These are phyloP conservation scores for Miscanthus lutarioriparius DNA, from an alignment of 176 grass and related monocot species.

Conservation along the genomic window DNA sequence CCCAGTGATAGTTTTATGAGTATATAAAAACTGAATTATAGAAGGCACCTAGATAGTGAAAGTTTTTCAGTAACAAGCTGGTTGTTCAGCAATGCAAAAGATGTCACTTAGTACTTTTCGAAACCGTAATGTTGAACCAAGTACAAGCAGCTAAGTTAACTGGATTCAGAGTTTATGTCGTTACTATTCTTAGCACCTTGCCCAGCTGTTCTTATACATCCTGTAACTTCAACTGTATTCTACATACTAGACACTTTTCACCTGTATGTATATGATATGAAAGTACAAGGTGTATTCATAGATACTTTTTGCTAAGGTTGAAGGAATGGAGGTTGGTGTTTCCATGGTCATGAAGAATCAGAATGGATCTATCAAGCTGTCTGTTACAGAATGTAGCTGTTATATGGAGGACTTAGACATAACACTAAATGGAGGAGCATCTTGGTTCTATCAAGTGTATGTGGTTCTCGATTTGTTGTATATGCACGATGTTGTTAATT, in stretches of 20 bases:
- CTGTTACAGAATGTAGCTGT: slow-evolving; percentile 66
- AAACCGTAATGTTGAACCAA: neutral
- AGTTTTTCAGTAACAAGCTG: slow-evolving; percentile 7
- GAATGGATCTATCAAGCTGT: slow-evolving; percentile 81
- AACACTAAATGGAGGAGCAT: slow-evolving; percentile 70
- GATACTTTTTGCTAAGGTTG: slow-evolving; percentile 67
- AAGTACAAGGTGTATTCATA: slow-evolving; percentile 36
- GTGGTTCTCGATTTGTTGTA: slow-evolving; percentile 15
- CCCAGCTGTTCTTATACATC: neutral
- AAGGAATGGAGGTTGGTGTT: slow-evolving; percentile 88
- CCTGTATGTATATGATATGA: slow-evolving; percentile 22
- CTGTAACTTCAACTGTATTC: neutral
- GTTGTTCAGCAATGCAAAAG: neutral
- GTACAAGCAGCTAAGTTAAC: neutral
- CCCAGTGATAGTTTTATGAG: neutral
- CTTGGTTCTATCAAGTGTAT: slow-evolving; percentile 99
- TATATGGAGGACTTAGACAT: slow-evolving; percentile 75
- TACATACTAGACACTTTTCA: slow-evolving; percentile 15
- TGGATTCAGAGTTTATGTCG: neutral
- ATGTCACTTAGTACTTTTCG: neutral
- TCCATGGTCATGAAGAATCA: slow-evolving; percentile 79
- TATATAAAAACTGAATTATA: neutral
- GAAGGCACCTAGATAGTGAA: neutral
- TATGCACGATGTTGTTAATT: neutral
- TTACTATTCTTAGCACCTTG: slow-evolving; percentile 11